Base-by-base conservation (phyloP, 2,329 filamentous ascomycete species). In the Nemania bipapillata region DNA sequence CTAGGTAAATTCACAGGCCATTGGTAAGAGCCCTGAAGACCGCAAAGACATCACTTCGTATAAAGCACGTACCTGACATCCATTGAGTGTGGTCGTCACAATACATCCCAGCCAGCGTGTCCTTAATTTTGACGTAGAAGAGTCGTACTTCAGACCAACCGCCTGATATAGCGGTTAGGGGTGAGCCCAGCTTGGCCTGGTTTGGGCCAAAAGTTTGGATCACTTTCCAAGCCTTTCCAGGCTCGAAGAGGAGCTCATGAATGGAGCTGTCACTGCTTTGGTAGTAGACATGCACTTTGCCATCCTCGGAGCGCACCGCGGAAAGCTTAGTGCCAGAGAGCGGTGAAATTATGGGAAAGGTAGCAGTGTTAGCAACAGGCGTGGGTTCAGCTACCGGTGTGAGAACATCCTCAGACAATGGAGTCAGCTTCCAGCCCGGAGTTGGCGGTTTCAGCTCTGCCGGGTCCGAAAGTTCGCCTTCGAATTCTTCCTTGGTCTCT, bases 351-450 rank as follows among this genome's bases (percentile, higher is more conserved):
- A 42, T 8, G 45, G 45, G 45, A 12, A 49, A 49, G 3, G 45
- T 8, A 24, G 22, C 1, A 17, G 24, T 49, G 45, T 22, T 24
- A 49, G 45, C 11, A 15, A 40, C 15, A 49, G 45, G 22, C 7
- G 9, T 5, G 22, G 45, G 9, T 5, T 22, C 45, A 12, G 45
- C 45, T 22, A 7, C 45, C 9, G n/a, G 9, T 5, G 45, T 24
- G 4, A 12, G n/a, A 49, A 12, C n/a, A 49, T 22, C 45, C 7
- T 49, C 45, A 6, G 17, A 24, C n/a, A 49, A 24, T 8, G 45
- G 45, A 22, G 54, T 57, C 35, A 42, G 17, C 22, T 28, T 45
- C 54, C 54, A 57, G 20, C 54, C 54, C 4, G 54, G 54, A 12
- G 35, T 42, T 7, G 54, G 53, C 24, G 53, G 54, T 17, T 45